phyloP scores from a whole-genome alignment of 257 asterid genomes.

The Solanum medicagineum region DNA sequence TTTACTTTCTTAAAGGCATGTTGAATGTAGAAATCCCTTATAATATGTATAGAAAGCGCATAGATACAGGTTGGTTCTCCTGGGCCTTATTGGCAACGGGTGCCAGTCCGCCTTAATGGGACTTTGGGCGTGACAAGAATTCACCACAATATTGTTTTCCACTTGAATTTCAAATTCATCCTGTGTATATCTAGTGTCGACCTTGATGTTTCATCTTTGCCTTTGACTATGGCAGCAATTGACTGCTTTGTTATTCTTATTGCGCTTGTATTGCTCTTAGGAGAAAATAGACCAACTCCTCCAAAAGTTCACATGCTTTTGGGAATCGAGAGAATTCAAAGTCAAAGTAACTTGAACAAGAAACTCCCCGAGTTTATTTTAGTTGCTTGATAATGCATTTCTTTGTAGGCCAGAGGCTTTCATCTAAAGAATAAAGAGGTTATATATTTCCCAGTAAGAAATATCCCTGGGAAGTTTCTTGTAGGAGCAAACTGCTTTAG shows the following conservation, averaged over 20 bases:
- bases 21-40: too few species aligned
- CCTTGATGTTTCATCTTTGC: background rate
- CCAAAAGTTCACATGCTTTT: background rate
- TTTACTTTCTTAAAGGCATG: too few species aligned
- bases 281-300: background rate
- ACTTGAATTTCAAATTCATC: background rate
- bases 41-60: too few species aligned
- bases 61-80: too few species aligned
- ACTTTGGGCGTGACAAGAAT: too few species aligned
- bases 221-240: background rate
- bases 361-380: background rate
- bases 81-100: too few species aligned
- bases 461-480: background rate
- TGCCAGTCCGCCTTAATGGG: too few species aligned
- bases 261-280: background rate
- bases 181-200: background rate
- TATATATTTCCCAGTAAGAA: background rate
- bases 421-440: background rate
- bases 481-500: background rate
- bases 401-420: background rate
- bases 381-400: background rate
- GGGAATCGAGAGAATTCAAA: background rate
- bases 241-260: background rate
- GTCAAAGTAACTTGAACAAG: background rate
- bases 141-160: background rate